Base-by-base conservation (phyloP, 140 eudicot species). In the Erigeron philadelphicus region DNA sequence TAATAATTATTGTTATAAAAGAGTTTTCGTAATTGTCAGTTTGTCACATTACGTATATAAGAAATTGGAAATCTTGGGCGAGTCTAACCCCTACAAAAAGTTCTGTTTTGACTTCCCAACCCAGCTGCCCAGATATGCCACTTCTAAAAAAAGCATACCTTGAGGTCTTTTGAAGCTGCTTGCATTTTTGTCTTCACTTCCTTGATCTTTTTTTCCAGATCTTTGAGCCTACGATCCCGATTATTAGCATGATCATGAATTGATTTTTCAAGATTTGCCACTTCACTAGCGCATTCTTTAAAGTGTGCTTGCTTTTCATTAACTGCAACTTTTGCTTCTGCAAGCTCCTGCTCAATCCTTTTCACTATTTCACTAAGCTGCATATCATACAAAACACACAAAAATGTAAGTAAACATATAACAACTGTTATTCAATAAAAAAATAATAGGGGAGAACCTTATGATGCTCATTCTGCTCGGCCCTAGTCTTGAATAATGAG, bases 381-480 rank as follows among this genome's bases (percentile, higher is more conserved):
- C 73, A 83, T 40, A 47, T 67, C 70, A 79, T 57, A 75, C 18
- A 68, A 63, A 31, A 31, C 3, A 31, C 58, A 65, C 25, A 66
- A 41, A 48, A 6, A 60, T 2, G 61, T 60, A 43, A 61, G 16
- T 63, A 25, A 42, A 60, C 16, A 38, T 31, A 31, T 31, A 2
- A 31, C 38, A 42, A 17, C 57, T 40, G 19, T 68, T 35, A 16
- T 35, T 40, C 50, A n/a, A 2, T 12, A n/a, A 10, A 11, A 9
- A 13, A 2, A 50, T 13, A 61, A 11, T 45, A 17, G 5, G 46
- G 61, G 31, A 54, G 64, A 78, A 91, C 99, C 99, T 94, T 89
- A 64, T 94, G 97, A 79, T 94, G 97, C 82, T 87, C 99, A 83
- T 89, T 89, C 54, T 90, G 97, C 72, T 89, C 89, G 61, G 88